These are phyloP conservation scores for Trichosporon asahii DNA, from an alignment of 1,284 basidiomycete genomes.

Conservation along the genomic window DNA sequence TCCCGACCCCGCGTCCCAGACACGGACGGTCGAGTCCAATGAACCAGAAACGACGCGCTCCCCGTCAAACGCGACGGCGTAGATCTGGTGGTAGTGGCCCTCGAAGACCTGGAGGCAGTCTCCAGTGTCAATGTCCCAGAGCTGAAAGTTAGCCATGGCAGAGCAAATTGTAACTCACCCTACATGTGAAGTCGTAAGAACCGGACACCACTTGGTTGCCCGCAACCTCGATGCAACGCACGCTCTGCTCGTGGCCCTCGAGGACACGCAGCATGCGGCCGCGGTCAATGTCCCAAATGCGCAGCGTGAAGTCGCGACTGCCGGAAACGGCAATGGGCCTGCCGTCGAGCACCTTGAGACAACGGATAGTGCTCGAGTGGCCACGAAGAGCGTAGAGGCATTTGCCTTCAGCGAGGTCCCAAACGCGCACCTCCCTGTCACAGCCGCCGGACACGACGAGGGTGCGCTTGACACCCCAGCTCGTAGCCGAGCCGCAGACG, in stretches of 20 bases:
- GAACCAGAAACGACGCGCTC: slow-evolving; percentile 79
- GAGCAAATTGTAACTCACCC: slow-evolving; percentile 56
- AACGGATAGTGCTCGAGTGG: slow-evolving; percentile 88
- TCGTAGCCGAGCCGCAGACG: slow-evolving; percentile 62
- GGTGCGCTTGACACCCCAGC: slow-evolving; percentile 62
- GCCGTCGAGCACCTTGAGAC: slow-evolving; percentile 80
- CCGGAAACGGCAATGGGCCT: slow-evolving; percentile 86
- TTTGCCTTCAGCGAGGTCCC: slow-evolving; percentile 79
- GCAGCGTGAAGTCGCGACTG: slow-evolving; percentile 77
- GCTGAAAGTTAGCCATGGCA: slow-evolving; percentile 51
- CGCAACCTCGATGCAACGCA: slow-evolving; percentile 82
- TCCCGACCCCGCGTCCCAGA: slow-evolving; percentile 78
- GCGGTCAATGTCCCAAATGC: slow-evolving; percentile 88
- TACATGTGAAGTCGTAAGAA: slow-evolving; percentile 80
- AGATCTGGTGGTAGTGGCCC: slow-evolving; percentile 92
- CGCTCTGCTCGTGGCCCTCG: slow-evolving; percentile 75
- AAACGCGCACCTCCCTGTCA: slow-evolving; percentile 83
- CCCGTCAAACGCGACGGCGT: slow-evolving; percentile 90
- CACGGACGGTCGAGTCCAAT: slow-evolving; percentile 82
- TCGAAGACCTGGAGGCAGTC: slow-evolving; percentile 76
- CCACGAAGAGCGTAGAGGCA: slow-evolving; percentile 78
- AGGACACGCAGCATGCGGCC: slow-evolving; percentile 69
- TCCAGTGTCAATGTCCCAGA: slow-evolving; percentile 81
- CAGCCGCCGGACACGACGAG: slow-evolving; percentile 89
- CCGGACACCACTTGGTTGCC: slow-evolving; percentile 79